Conservation (phyloP, 2,329 filamentous ascomycete genomes). For the Hypoxylon rubiginosum region DNA sequence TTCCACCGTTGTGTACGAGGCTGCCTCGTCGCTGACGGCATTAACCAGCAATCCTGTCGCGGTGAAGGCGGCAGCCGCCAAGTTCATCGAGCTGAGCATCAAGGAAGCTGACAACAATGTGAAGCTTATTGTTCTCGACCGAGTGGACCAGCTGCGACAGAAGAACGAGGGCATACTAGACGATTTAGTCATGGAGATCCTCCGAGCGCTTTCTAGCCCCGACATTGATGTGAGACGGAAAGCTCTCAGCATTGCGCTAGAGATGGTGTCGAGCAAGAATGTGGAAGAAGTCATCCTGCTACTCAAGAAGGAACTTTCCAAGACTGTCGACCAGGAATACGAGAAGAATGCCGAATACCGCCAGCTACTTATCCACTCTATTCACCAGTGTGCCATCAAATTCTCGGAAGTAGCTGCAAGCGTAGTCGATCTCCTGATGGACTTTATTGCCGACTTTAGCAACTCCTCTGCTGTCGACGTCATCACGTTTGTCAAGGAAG, state of each 20-base stretch:
- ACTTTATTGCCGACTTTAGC: conserved; percentile 98
- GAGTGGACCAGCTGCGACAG: conserved; percentile 87
- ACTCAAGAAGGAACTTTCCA: conserved; percentile 96
- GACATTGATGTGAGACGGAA: conserved; percentile 97
- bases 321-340: conserved; percentile 98
- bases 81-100: conserved; percentile 97
- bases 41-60: conserved; percentile 97
- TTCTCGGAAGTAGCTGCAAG: conserved; percentile 98
- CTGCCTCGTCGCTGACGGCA: conserved; percentile 92
- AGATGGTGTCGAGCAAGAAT: conserved; percentile 99
- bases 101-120: conserved; percentile 99
- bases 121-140: conserved; percentile 96
- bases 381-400: conserved; percentile 98
- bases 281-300: conserved; percentile 97
- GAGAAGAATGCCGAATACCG: conserved; percentile 98
- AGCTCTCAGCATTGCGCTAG: conserved; percentile 88
- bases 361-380: conserved; percentile 94
- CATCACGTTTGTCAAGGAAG: conserved; percentile 98
- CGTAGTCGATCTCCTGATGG: conserved; percentile 97
- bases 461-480: conserved; percentile 97
- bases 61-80: conserved; percentile 94
- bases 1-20: conserved; percentile 97
- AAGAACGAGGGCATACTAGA: conserved; percentile 93
- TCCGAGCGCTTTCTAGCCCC: conserved; percentile 92
- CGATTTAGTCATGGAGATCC: conserved; percentile 95